A percentile compares a stretch with the other conserved stretches of the same genome.
Evolutionary conservation across 768 basidiomycete species (phyloP).

Genomic region (Phaeotremella fagi): DNA sequence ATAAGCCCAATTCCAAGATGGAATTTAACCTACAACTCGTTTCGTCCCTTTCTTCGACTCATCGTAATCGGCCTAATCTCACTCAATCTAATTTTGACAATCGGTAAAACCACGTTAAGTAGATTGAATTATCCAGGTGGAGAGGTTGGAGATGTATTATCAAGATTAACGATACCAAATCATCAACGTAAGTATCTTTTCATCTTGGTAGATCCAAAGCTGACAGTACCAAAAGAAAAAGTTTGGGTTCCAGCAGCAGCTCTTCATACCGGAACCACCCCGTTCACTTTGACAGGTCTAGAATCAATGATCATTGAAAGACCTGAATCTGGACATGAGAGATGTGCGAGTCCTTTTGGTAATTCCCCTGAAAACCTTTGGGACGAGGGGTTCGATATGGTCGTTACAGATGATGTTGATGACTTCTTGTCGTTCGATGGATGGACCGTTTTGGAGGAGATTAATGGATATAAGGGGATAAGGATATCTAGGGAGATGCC

Average conservation of each 20-base stretch:
- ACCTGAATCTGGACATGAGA: background rate
- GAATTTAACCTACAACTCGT: no score
- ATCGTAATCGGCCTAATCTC: slow-evolving; percentile 53
- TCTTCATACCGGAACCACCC: background rate
- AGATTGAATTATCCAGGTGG: slow-evolving; percentile 86
- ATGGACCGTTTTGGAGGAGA: background rate
- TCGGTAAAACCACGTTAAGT: slow-evolving; percentile 59
- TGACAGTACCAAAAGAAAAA: background rate
- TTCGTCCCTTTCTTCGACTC: slow-evolving; percentile 54
- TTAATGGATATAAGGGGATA: background rate
- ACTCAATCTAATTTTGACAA: slow-evolving; percentile 57
- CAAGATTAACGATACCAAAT: slow-evolving; percentile 52
- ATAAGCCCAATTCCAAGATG: no score
- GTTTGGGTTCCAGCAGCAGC: background rate
- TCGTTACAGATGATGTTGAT: slow-evolving; percentile 1
- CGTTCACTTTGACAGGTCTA: background rate
- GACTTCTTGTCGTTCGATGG: background rate
- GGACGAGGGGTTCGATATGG: background rate
- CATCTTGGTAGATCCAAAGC: background rate
- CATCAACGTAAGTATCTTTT: background rate
- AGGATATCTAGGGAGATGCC: background rate
- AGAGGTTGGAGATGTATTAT: slow-evolving; percentile 61
- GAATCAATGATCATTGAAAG: background rate
- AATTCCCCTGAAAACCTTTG: background rate
- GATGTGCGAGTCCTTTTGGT: background rate